phyloP scores from a whole-genome alignment of 1,139 yeast species.

The Protomyces lactucae-debilis region DNA sequence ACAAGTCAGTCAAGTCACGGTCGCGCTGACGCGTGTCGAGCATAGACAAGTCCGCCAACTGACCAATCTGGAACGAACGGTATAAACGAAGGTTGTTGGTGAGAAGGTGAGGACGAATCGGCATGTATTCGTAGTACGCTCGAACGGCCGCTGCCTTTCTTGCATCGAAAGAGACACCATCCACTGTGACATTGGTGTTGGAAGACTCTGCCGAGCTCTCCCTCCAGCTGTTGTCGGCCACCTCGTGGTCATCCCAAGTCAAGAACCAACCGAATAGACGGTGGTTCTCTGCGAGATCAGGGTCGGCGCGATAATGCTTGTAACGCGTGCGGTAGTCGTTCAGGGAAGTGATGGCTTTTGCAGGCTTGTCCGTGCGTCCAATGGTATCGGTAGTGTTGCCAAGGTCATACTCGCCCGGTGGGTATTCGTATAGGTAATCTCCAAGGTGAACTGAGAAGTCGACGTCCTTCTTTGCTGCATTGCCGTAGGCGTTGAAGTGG shows the following conservation, averaged over 20 bases:
- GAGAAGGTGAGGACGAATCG: neutral
- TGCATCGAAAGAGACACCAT: neutral
- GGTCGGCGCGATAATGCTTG: conserved; percentile 2
- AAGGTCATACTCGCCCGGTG: conserved; percentile 1
- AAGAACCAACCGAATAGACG: neutral
- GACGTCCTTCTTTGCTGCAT: neutral
- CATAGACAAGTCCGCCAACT: neutral
- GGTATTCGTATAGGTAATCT: conserved; percentile 13
- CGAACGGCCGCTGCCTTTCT: conserved; percentile 11
- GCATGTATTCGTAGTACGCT: conserved; percentile 11
- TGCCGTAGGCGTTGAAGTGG: conserved; percentile 12
- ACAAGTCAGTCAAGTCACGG: conserved; percentile 9
- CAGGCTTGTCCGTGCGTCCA: neutral
- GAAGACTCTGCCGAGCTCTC: neutral
- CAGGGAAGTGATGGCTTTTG: neutral
- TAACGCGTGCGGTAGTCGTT: conserved; percentile 10
- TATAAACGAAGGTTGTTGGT: conserved; percentile 4
- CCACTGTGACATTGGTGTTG: neutral
- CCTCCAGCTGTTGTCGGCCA: conserved; percentile 5
- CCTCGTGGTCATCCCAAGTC: conserved; percentile 10
- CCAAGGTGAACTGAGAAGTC: conserved; percentile 6
- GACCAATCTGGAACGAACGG: conserved; percentile 6
- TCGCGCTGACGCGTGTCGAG: conserved; percentile 15
- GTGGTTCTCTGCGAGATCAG: conserved; percentile 1
- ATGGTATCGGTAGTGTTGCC: conserved; percentile 1